Evolutionary conservation across 805 yeast species (phyloP).

Genomic region (Candida wancherniae): DNA sequence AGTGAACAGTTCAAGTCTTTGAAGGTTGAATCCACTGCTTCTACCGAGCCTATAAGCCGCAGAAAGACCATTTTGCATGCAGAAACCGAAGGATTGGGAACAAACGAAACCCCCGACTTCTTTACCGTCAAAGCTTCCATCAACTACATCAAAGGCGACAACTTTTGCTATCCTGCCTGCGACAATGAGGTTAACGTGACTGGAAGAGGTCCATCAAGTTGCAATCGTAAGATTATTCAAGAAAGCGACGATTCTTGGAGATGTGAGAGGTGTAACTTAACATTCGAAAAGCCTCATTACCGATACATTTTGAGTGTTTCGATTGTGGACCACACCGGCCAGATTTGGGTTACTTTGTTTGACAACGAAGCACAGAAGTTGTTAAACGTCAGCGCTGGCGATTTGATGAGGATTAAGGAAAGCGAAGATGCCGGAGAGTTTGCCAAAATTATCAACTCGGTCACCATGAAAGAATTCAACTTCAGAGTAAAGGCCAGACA

Average conservation of each 20-base stretch:
- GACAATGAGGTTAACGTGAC: slow-evolving; percentile 38
- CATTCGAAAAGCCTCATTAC: slow-evolving; percentile 63
- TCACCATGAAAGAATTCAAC: slow-evolving; percentile 62
- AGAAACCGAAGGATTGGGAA: slow-evolving; percentile 63
- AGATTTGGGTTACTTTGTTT: slow-evolving; percentile 80
- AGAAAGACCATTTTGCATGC: slow-evolving; percentile 67
- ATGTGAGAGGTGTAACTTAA: slow-evolving; percentile 85
- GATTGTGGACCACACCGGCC: slow-evolving; percentile 77
- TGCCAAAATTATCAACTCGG: slow-evolving; percentile 39
- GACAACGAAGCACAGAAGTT: slow-evolving; percentile 76
- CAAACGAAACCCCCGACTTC: slow-evolving; percentile 73
- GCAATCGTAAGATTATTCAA: slow-evolving; percentile 81
- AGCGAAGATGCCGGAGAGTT: slow-evolving; percentile 41
- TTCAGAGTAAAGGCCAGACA: slow-evolving; percentile 79
- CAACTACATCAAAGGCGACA: slow-evolving; percentile 65
- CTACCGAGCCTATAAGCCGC: slow-evolving; percentile 37
- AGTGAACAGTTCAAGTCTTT: slow-evolving; percentile 57
- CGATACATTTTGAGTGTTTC: slow-evolving; percentile 76
- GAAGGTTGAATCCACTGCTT: slow-evolving; percentile 44
- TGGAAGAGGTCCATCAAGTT: slow-evolving; percentile 35
- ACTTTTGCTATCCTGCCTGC: slow-evolving; percentile 89
- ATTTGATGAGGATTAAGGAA: slow-evolving; percentile 41
- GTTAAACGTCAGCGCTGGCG: slow-evolving; percentile 63
- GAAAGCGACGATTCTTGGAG: slow-evolving; percentile 74
- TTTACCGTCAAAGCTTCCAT: slow-evolving; percentile 73